Evolutionary conservation across 352 stramenopile genomes (phyloP), one percentile per base, ranked within the genome.

Genomic region (Globisporangium parvum): DNA sequence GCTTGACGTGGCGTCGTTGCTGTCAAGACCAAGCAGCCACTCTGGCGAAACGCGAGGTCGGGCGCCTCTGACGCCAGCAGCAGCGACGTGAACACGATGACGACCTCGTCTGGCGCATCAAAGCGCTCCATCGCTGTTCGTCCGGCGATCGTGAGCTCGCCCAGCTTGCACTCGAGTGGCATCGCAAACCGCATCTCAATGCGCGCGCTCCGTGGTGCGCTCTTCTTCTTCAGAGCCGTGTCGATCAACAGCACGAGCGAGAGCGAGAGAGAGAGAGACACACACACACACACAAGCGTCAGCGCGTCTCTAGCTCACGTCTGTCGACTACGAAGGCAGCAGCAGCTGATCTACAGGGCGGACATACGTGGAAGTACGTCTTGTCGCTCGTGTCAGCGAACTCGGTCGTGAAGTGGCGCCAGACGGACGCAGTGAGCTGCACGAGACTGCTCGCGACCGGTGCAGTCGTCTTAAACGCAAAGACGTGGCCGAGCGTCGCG

Each of bases 11-110:
- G 5, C 24, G 47, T 20, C 9, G 47, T 51, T 17, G 33, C 24
- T 6, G 20, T 14, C 2, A 51, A 20, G 11, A 55, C 39, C 12
- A 55, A 17, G 1, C 50, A 55, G n/a, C 50, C 50, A 15, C 37
- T 55, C 39, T 55, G 23, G 20, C 50, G 50, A 31, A 55, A 55
- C 39, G 26, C 10, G 10, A 55, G n/a, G 14, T 24, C 33, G 1
- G 33, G 18, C 20, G n/a, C n/a, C 12, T 15, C 50, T 24, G 24
- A 35, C 21, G 50, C 28, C 6, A 21, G n/a, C 17, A 55, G 21
- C 6, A 55, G 33, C 39, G 50, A 24, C 33, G 50, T 47, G 33
- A 26, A 55, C n/a, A 31, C 35, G 50, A 47, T 35, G 23, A 55
- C 28, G 14, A 55, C 39, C 2, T 33, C 28, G 37, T 28, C 35